A percentile compares a stretch with the other conserved stretches of the same genome.
Evolutionary conservation across 441 rosid species (phyloP).

Genomic region (Rhodomyrtus psidioides): DNA sequence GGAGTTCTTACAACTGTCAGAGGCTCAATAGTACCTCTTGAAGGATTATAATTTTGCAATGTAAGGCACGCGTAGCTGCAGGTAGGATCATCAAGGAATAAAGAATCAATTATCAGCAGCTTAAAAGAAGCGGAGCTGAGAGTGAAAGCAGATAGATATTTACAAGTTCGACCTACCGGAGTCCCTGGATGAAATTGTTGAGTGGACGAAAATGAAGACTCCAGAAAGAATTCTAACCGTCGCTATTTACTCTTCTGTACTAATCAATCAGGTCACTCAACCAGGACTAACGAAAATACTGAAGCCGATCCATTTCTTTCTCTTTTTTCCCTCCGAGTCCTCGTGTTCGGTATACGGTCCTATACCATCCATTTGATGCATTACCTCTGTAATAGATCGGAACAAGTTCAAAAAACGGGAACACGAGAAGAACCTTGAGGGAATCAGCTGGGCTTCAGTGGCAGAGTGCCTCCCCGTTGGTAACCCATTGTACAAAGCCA

Average conservation of each 20-base stretch:
- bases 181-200: conserved; percentile 1
- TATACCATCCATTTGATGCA: background rate
- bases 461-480: conserved; percentile 70
- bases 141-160: conserved; percentile 22
- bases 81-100: conserved; percentile 17
- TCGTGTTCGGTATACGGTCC: background rate
- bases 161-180: conserved; percentile 27
- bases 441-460: conserved; percentile 27
- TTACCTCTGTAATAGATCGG: background rate
- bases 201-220: conserved; percentile 14
- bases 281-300: background rate
- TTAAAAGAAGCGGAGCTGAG: conserved; percentile 27
- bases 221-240: conserved; percentile 32
- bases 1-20: background rate
- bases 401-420: background rate
- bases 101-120: conserved; percentile 42
- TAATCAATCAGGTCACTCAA: conserved; percentile 18
- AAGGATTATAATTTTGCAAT: background rate
- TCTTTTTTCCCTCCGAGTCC: background rate
- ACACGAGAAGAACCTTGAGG: background rate
- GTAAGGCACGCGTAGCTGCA: background rate
- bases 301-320: background rate
- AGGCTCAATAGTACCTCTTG: background rate
- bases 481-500: conserved; percentile 84
- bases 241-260: conserved; percentile 43